Base-by-base conservation (phyloP, 495 filamentous ascomycete species). In the Filosporella fistucella region DNA sequence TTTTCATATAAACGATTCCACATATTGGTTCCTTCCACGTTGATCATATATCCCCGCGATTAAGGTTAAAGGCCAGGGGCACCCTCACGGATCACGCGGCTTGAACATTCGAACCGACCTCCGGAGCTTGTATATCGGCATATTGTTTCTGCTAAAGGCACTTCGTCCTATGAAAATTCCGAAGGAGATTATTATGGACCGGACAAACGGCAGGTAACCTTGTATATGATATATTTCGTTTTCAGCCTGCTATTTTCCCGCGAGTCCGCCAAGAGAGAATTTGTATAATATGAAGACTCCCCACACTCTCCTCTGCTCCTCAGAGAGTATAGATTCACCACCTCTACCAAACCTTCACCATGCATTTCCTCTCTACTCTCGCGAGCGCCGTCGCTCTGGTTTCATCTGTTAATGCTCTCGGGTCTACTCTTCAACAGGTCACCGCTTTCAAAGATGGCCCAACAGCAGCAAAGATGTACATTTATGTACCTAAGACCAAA, bases 401-500 rank as follows among this genome's bases (percentile, higher is more conserved):
- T n/a, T n/a, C n/a, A n/a, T n/a, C n/a, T 54, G n/a, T n/a, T n/a
- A 41, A 26, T 30, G 48, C 39, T 22, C 39, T 44, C 11, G 11
- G 39, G 2, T 44, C 39, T 7, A 22, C 26, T 18, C 28, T 51
- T 4, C 39, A 42, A 17, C 26, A 64, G 28, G 64, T 73, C 41
- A 63, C 40, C 16, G 53, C 62, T 59, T 75, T 73, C 49, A 70
- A 59, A 2, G 49, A 57, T 39, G 65, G 61, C 29, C 68, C 72
- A n/a, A 70, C 69, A 12, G 64, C 63, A 35, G 55, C 68, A 17
- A 61, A 60, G 44, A 76, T 80, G 72, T 80, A 69, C 56, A 67
- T 77, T 42, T 78, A 77, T 49, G 70, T 77, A 22, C 77, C 77
- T 3, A 63, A 54, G 39, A 76, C 69, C 23, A 64, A 77, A 5